Base-by-base conservation (phyloP, 73 alveolate species). In the Uronychia setigera region DNA sequence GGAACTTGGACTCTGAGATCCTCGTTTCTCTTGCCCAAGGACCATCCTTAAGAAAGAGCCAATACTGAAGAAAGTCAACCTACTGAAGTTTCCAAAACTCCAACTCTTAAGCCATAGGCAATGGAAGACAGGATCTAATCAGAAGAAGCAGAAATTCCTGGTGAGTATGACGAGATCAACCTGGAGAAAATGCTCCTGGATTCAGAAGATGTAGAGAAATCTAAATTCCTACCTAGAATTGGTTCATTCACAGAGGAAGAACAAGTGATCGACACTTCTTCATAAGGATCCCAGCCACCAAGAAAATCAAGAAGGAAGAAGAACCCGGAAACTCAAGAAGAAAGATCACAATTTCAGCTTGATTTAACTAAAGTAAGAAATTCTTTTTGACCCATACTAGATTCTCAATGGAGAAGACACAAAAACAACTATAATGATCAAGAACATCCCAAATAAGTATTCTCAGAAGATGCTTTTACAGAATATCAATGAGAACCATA, bases 391-490 rank as follows among this genome's bases (percentile, higher is more conserved):
- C n/a, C n/a, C n/a, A n/a, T n/a, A 19, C 19, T 46, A 46, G 67
- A 46, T 46, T 46, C 19, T 77, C 31, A 57, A 77, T 27, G 79
- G 60, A 1, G 27, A 35, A 26, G 95, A 90, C 57, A 27, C 95
- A 32, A 87, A 99, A 57, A 97, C 99, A 46, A 96, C 99, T 0
- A 94, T 98, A 74, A 98, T 98, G 99, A 95, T 98, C 74, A 97
- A 97, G 83, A 97, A 98, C 90, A 94, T 98, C 76, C 99, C 99
- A 0, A 97, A 97, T 91, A 97, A 97, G 83, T 98, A 96, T 80
- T 93, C 97, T 1, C 85, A 90, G 58, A 89, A 94, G 87, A 91
- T 92, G 91, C 92, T 98, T 35, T 83, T 94, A 79, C 88, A 87
- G 32, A 90, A 89, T 87, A 95, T 98, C 57, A 97, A 98, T 81